These are phyloP conservation scores for Pilobolus umbonatus DNA, from an alignment of 192 early-diverging fungal genomes.

Conservation along the genomic window DNA sequence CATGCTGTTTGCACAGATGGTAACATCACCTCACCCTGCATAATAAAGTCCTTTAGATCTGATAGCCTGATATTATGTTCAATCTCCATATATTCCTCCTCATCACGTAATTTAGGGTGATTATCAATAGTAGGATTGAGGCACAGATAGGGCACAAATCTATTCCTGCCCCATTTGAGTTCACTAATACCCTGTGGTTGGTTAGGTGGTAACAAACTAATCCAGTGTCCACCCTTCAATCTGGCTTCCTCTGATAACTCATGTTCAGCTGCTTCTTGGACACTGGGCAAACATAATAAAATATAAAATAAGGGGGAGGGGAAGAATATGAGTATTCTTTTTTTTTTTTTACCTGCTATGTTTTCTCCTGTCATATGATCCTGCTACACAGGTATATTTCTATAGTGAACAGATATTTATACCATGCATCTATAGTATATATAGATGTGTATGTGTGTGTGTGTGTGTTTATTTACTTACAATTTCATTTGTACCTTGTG, in stretches of 20 bases:
- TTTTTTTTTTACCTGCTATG: no score
- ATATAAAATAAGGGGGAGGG: no score
- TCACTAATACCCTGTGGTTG: slow-evolving; percentile 49
- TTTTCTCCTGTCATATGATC: slow-evolving; percentile 48
- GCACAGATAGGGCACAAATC: slow-evolving; percentile 53
- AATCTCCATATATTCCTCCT: slow-evolving; percentile 46
- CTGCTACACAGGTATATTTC: slow-evolving; percentile 57
- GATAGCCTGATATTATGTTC: slow-evolving; percentile 27
- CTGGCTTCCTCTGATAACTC: slow-evolving; percentile 58
- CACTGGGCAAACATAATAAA: no score
- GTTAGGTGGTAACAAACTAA: slow-evolving; percentile 37
- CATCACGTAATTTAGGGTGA: slow-evolving; percentile 40
- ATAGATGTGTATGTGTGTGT: no score
- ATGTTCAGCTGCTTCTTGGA: slow-evolving; percentile 43
- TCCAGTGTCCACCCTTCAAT: slow-evolving; percentile 45
- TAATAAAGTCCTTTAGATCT: slow-evolving; percentile 32
- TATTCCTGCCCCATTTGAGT: slow-evolving; percentile 56
- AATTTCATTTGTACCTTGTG: slow-evolving; percentile 55
- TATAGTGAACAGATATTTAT: slow-evolving; percentile 1
- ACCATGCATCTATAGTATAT: no score
- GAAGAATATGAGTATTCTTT: slow-evolving; percentile 11
- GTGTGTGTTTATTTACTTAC: slow-evolving; percentile 18
- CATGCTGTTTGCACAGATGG: slow-evolving; percentile 45
- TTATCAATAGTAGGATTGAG: slow-evolving; percentile 41
- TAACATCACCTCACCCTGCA: slow-evolving; percentile 40